Conservation (phyloP, 179 eudicot species). For the Carnegiea gigantea region DNA sequence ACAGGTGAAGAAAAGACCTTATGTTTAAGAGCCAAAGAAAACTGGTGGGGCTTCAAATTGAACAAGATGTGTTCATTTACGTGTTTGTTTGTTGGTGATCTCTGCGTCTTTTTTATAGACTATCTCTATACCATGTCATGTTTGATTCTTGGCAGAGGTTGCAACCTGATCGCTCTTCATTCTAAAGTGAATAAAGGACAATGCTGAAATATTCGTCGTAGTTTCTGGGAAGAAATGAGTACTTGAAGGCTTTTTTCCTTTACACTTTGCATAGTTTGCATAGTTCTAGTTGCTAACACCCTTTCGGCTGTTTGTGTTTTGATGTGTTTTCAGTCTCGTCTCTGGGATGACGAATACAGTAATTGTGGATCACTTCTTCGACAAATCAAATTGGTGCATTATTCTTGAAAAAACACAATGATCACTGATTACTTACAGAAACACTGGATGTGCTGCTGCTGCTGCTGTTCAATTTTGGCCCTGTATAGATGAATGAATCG, state of each 20-base stretch:
- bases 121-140: too few species aligned
- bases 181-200: too few species aligned
- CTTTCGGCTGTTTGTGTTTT: neutral
- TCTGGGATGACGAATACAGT: conserved; percentile 57
- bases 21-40: neutral
- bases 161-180: too few species aligned
- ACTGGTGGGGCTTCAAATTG: neutral
- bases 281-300: too few species aligned
- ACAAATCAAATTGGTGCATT: conserved; percentile 96
- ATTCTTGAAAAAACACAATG: conserved; percentile 69
- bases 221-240: too few species aligned
- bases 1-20: neutral
- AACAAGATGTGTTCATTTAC: neutral
- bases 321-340: conserved; percentile 59
- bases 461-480: neutral
- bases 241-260: too few species aligned
- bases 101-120: neutral
- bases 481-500: neutral
- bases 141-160: too few species aligned
- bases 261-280: too few species aligned
- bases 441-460: neutral
- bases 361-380: conserved; percentile 74
- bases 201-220: too few species aligned
- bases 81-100: neutral
- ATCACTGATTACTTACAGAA: neutral